Conservation (phyloP, 1,284 basidiomycete genomes). For the Cerioporus squamosus region DNA sequence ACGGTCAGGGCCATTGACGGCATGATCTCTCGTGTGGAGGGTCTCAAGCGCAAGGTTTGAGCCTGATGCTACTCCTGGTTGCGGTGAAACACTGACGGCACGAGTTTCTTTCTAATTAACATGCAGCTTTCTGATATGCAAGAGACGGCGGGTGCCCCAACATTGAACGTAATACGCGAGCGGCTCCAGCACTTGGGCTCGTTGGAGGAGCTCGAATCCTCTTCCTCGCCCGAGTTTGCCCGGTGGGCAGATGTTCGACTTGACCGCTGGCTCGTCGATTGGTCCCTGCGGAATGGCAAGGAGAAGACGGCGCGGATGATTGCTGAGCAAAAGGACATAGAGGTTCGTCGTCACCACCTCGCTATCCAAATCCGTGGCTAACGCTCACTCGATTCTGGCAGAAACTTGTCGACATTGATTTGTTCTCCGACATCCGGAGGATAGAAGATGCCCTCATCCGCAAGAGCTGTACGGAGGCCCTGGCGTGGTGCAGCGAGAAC, state of each 20-base stretch:
- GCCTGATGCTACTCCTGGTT: neutral
- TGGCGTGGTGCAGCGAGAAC: slow-evolving; percentile 98
- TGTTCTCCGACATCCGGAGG: slow-evolving; percentile 86
- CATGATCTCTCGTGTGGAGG: slow-evolving; percentile 78
- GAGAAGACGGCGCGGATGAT: slow-evolving; percentile 72
- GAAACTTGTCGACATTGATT: slow-evolving; percentile 88
- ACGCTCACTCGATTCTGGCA: slow-evolving; percentile 33
- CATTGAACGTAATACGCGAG: slow-evolving; percentile 73
- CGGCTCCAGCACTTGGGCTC: slow-evolving; percentile 70
- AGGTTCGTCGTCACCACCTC: slow-evolving; percentile 49
- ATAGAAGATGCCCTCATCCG: slow-evolving; percentile 82
- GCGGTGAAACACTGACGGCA: neutral
- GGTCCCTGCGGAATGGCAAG: slow-evolving; percentile 80
- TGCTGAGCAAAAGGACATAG: slow-evolving; percentile 71
- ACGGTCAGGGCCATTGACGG: slow-evolving; percentile 62
- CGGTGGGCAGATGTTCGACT: slow-evolving; percentile 82
- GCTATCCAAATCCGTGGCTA: neutral
- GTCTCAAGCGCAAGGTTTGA: slow-evolving; percentile 80
- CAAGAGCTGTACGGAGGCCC: slow-evolving; percentile 85
- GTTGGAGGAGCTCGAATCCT: slow-evolving; percentile 58
- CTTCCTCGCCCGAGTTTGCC: slow-evolving; percentile 61
- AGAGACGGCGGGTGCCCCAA: slow-evolving; percentile 64
- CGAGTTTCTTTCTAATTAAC: neutral
- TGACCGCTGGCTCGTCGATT: slow-evolving; percentile 93
- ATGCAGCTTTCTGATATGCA: slow-evolving; percentile 73